These are phyloP conservation scores for Chaetoceros muelleri DNA, from an alignment of 108 stramenopile species.

Conservation along the genomic window DNA sequence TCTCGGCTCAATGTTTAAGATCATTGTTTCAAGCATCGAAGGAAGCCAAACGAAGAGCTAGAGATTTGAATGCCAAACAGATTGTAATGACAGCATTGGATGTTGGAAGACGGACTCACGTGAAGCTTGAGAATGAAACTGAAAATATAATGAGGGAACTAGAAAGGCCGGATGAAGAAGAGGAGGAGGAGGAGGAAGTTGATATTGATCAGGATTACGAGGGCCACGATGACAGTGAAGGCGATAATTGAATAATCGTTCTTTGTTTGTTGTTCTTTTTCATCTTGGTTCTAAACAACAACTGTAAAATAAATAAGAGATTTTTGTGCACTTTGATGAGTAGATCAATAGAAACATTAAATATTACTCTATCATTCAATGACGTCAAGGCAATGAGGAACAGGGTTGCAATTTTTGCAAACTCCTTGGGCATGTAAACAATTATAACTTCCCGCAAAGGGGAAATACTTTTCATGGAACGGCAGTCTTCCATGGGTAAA, in stretches of 20 bases:
- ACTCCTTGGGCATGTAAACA: conserved; percentile 1
- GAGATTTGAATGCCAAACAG: conserved; percentile 73
- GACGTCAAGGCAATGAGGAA: conserved; percentile 11
- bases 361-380: neutral
- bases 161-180: neutral
- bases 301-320: neutral
- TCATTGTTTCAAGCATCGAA: conserved; percentile 63
- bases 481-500: conserved; percentile 19
- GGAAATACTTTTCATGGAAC: conserved; percentile 12
- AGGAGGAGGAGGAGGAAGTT: neutral
- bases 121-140: conserved; percentile 60
- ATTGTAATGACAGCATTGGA: conserved; percentile 71
- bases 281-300: neutral
- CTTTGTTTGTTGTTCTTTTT: too few relatives aligned
- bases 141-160: conserved; percentile 23
- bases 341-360: neutral
- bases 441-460: conserved; percentile 11
- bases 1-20: conserved; percentile 71
- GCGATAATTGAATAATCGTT: too few relatives aligned
- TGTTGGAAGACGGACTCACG: conserved; percentile 68
- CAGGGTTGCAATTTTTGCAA: conserved; percentile 11
- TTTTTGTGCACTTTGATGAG: neutral
- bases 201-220: neutral
- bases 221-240: neutral
- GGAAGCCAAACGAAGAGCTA: conserved; percentile 52